Evolutionary conservation across 129 eudicot species (phyloP).

Genomic region (Chrysanthemum makinoi): DNA sequence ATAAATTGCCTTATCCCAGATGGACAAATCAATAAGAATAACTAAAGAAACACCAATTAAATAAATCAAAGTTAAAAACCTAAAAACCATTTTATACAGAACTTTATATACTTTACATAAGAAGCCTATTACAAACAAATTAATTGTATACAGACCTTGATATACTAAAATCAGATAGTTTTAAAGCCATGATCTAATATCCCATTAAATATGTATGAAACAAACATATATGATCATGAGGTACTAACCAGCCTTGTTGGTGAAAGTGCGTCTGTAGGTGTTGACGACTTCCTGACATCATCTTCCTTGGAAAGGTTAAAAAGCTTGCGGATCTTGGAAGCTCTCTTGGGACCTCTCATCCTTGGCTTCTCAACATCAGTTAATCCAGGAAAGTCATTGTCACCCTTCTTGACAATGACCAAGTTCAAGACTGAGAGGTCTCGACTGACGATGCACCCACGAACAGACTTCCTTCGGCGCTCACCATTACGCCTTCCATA

Average conservation of each 20-base stretch:
- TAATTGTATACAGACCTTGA: no score
- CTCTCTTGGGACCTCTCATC: slow-evolving; percentile 91
- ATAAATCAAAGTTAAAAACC: background rate
- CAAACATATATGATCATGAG: background rate
- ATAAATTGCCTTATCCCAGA: background rate
- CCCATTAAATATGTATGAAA: no score
- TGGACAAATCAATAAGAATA: background rate
- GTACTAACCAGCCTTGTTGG: slow-evolving; percentile 55
- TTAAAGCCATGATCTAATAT: no score
- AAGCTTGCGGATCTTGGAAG: slow-evolving; percentile 85
- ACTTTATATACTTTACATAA: no score
- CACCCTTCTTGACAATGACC: slow-evolving; percentile 86
- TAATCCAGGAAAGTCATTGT: slow-evolving; percentile 77
- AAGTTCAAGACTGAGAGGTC: slow-evolving; percentile 78
- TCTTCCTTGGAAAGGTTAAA: slow-evolving; percentile 79
- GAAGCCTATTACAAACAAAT: no score
- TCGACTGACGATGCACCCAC: slow-evolving; percentile 84
- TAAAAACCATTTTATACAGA: no score
- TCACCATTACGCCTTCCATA: slow-evolving; percentile 85
- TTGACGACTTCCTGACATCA: slow-evolving; percentile 90
- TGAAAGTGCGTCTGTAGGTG: slow-evolving; percentile 76
- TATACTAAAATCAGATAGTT: no score
- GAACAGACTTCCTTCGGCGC: slow-evolving; percentile 73
- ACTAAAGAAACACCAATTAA: background rate
- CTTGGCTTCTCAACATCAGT: slow-evolving; percentile 89